Evolutionary conservation across 2,329 filamentous ascomycete species (phyloP).

Genomic region (Venturia carpophila): DNA sequence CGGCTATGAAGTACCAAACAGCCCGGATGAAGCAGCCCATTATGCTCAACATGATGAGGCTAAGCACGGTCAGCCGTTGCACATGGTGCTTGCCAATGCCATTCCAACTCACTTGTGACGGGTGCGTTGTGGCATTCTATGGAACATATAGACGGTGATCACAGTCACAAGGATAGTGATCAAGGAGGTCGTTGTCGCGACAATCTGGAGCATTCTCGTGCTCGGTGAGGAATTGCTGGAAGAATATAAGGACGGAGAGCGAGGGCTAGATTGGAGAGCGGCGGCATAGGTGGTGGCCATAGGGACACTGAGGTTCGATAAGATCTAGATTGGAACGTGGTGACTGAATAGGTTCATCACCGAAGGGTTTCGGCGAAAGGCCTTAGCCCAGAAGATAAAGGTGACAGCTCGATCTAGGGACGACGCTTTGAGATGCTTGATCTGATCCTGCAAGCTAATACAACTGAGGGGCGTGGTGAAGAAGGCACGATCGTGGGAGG

Average conservation of each 20-base stretch:
- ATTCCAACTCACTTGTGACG: conserved; percentile 54
- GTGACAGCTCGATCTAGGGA: too few relatives aligned
- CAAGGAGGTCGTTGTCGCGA: not conserved
- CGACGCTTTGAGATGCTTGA: too few relatives aligned
- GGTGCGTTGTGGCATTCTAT: conserved; percentile 18
- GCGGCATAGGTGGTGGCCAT: not conserved
- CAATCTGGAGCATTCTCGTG: not conserved
- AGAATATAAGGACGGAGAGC: not conserved
- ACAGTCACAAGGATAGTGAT: conserved; percentile 12
- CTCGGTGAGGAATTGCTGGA: not conserved
- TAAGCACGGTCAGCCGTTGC: conserved; percentile 27
- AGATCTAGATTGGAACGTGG: too few relatives aligned
- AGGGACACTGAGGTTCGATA: too few relatives aligned
- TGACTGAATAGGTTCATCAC: too few relatives aligned
- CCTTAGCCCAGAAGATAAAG: too few relatives aligned
- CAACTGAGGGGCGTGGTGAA: not conserved
- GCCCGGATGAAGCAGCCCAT: conserved; percentile 65
- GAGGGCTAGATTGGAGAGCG: not conserved
- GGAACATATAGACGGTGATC: conserved; percentile 17
- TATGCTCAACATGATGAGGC: conserved; percentile 67
- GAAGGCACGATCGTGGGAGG: not conserved
- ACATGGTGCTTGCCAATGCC: too few relatives aligned
- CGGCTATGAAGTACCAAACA: conserved; percentile 59
- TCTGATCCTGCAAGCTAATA: too few relatives aligned
- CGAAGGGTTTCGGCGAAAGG: too few relatives aligned